phyloP scores from a whole-genome alignment of 2,329 filamentous ascomycete species.

The Juglanconis sp. region DNA sequence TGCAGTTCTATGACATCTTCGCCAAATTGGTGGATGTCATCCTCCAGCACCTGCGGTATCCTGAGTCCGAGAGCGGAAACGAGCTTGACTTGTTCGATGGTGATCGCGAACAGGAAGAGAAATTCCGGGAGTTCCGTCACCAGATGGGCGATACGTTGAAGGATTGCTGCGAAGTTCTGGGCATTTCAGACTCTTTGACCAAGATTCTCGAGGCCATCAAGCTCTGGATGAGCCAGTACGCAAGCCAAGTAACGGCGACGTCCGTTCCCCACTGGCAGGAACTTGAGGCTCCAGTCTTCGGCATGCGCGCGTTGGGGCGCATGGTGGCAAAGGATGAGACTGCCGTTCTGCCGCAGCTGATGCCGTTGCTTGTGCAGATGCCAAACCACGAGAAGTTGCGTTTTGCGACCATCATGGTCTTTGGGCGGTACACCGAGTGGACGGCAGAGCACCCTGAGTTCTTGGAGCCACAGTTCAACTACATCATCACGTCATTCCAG shows the following conservation, averaged over 20 bases:
- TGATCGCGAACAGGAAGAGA: conserved; percentile 92
- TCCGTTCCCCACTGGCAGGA: conserved; percentile 94
- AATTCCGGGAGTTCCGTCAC: conserved; percentile 94
- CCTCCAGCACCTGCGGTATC: conserved; percentile 86
- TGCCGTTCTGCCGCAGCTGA: conserved; percentile 83
- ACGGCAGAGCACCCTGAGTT: conserved; percentile 91
- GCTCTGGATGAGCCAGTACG: conserved; percentile 82
- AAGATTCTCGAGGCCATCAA: conserved; percentile 88
- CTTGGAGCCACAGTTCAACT: conserved; percentile 87
- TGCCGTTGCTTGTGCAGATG: conserved; percentile 90
- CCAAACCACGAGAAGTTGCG: conserved; percentile 96
- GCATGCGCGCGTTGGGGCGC: conserved; percentile 90
- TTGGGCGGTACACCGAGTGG: conserved; percentile 97
- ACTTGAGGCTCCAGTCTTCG: conserved; percentile 90
- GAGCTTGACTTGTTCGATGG: conserved; percentile 89
- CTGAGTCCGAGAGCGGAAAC: conserved; percentile 68
- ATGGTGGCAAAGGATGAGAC: conserved; percentile 91
- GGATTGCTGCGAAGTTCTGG: conserved; percentile 94
- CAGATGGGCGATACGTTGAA: conserved; percentile 98
- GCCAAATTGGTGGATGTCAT: conserved; percentile 89
- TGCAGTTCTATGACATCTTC: conserved; percentile 77
- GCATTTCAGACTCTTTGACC: conserved; percentile 81
- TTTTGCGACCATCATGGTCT: conserved; percentile 96
- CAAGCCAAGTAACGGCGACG: conserved; percentile 66
- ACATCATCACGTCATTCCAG: conserved; percentile 90